Evolutionary conservation across 2,329 filamentous ascomycete species (phyloP).

Genomic region (Ramularia collo-cygni): DNA sequence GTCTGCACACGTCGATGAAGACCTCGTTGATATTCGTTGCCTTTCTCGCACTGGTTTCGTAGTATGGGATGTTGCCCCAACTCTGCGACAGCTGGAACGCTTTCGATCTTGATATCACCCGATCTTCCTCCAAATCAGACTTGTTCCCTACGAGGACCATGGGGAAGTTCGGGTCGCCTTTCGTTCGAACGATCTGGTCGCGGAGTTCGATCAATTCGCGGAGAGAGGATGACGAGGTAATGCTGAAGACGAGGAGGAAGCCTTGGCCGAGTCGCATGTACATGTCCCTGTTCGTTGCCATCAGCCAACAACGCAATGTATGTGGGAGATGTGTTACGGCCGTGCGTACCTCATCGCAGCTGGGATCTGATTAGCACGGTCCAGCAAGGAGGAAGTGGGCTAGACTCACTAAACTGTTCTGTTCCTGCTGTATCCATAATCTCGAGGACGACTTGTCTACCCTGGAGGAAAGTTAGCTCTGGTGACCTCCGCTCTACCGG

Average conservation of each 20-base stretch:
- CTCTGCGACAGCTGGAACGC: constrained; percentile 79
- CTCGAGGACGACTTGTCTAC: constrained; percentile 80
- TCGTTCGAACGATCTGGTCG: constrained; percentile 86
- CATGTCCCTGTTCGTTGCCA: constrained; percentile 51
- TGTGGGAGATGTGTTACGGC: background rate
- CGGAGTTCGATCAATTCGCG: constrained; percentile 73
- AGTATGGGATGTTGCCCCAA: constrained; percentile 83
- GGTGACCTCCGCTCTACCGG: background rate
- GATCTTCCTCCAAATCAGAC: constrained; percentile 79
- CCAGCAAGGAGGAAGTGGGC: background rate
- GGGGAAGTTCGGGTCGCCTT: constrained; percentile 58
- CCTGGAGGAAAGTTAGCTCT: constrained; percentile 42
- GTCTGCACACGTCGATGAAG: constrained; percentile 47
- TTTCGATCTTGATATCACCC: constrained; percentile 67
- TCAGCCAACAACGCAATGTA: too few relatives aligned
- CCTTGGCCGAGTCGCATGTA: constrained; percentile 94
- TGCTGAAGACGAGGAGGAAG: constrained; percentile 87
- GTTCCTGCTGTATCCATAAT: constrained; percentile 89
- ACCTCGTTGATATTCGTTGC: constrained; percentile 86
- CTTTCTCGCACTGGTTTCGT: constrained; percentile 78
- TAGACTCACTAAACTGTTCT: constrained; percentile 76
- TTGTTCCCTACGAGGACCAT: constrained; percentile 93
- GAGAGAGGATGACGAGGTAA: constrained; percentile 77
- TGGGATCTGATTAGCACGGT: constrained; percentile 2
- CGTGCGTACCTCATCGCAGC: constrained; percentile 19